Evolutionary conservation across 345 rosid species (phyloP).

Genomic region (Gossypium ekmanianum): DNA sequence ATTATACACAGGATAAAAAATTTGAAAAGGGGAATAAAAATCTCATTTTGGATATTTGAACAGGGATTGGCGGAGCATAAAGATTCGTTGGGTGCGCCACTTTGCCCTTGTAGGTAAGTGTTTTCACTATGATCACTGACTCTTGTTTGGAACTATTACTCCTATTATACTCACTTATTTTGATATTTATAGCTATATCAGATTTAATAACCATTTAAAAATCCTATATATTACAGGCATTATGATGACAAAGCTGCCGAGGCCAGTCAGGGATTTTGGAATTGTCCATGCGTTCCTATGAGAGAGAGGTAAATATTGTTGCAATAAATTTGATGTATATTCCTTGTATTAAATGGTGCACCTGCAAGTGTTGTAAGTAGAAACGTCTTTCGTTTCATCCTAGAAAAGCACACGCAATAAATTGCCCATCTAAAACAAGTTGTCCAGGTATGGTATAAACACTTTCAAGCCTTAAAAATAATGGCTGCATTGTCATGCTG

Average conservation of each 20-base stretch:
- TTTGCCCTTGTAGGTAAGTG: conserved; percentile 77
- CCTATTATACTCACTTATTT: neutral
- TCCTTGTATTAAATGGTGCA: neutral
- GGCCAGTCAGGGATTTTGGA: conserved; percentile 92
- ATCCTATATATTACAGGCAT: conserved; percentile 51
- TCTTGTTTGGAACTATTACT: neutral
- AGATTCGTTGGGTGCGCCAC: conserved; percentile 86
- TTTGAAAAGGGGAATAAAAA: neutral
- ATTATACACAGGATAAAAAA: neutral
- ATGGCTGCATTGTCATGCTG: neutral
- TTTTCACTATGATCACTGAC: conserved; percentile 1
- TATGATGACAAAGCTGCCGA: conserved; percentile 95
- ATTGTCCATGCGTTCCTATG: conserved; percentile 98
- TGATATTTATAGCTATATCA: conserved; percentile 7
- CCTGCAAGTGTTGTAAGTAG: neutral
- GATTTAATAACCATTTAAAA: neutral
- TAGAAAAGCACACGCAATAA: neutral
- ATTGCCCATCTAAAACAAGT: neutral
- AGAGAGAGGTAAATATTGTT: conserved; percentile 71
- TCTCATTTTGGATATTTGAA: conserved; percentile 3
- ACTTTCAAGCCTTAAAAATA: neutral
- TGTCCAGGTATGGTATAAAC: neutral
- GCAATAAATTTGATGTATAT: neutral
- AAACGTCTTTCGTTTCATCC: neutral
- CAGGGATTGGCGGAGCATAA: conserved; percentile 96